phyloP scores from a whole-genome alignment of 345 rosid genomes.

The Chamaenerion angustifolium region DNA sequence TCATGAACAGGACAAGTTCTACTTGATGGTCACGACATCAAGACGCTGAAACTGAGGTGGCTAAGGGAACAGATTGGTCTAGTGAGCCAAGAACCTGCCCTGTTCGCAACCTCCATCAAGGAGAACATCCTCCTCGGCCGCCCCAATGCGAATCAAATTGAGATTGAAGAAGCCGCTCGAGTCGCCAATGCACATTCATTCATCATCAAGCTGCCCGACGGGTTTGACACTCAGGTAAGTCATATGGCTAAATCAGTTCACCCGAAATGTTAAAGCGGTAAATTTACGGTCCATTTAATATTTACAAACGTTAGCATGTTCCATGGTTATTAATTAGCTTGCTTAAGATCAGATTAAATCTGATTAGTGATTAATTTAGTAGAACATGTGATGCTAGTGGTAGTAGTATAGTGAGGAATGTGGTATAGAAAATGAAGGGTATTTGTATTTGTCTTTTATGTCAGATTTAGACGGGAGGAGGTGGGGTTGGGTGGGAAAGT shows the following conservation, averaged over 20 bases:
- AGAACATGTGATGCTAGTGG: background rate
- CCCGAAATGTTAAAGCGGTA: background rate
- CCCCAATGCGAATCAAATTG: constrained; percentile 63
- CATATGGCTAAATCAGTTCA: background rate
- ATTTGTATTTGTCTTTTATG: constrained; percentile 16
- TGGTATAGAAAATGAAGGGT: background rate
- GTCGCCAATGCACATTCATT: constrained; percentile 97
- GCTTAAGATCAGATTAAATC: background rate
- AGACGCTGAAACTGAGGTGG: constrained; percentile 75
- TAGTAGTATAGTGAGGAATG: background rate
- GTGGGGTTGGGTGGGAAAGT: constrained; percentile 13
- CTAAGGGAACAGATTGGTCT: constrained; percentile 93
- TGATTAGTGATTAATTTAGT: constrained; percentile 1
- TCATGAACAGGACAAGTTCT: constrained; percentile 59
- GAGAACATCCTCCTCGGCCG: constrained; percentile 90
- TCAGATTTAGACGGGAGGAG: constrained; percentile 23
- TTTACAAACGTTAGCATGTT: no score
- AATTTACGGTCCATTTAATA: background rate
- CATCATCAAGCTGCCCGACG: constrained; percentile 80
- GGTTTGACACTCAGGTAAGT: constrained; percentile 84
- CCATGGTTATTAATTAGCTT: background rate
- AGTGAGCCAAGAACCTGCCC: constrained; percentile 94
- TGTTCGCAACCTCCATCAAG: constrained; percentile 86
- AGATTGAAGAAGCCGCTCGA: constrained; percentile 90
- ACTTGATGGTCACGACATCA: constrained; percentile 78